Conservation (phyloP, 495 filamentous ascomycete species). For the Jackrogersella minutella region DNA sequence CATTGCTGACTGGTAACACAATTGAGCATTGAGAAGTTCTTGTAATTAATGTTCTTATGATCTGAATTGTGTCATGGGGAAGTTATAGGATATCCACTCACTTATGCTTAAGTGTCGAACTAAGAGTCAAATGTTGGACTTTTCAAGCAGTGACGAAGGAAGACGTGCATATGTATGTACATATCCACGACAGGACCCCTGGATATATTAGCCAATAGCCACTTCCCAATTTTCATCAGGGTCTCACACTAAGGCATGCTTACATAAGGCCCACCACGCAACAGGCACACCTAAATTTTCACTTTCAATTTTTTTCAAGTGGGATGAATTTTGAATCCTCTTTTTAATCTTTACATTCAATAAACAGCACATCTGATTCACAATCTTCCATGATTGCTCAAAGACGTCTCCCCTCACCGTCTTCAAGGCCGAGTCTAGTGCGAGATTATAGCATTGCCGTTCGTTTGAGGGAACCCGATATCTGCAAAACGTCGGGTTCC, state of each 20-base stretch:
- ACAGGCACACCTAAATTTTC: not conserved
- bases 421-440: slow-evolving; percentile 44
- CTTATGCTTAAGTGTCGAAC: not conserved
- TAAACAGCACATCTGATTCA: slow-evolving; percentile 45
- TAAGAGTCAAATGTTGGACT: not conserved
- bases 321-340: slow-evolving; percentile 10
- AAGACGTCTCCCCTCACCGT: slow-evolving; percentile 36
- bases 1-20: slow-evolving; percentile 2
- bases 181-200: not conserved
- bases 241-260: not conserved
- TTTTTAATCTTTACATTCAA: slow-evolving; percentile 41
- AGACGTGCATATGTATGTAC: slow-evolving; percentile 4
- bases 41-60: not conserved
- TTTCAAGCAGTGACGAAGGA: slow-evolving; percentile 4
- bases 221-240: slow-evolving; percentile 9
- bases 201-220: not conserved
- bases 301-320: slow-evolving; percentile 13
- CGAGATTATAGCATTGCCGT: slow-evolving; percentile 44
- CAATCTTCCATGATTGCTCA: slow-evolving; percentile 39
- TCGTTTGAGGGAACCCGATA: slow-evolving; percentile 47
- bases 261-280: slow-evolving; percentile 3
- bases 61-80: not conserved
- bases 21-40: not conserved
- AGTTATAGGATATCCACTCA: not conserved
- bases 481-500: slow-evolving; percentile 40